Evolutionary conservation across 1,139 yeast species (phyloP), one percentile per base, ranked within the genome.

Genomic region (Nadsonia commutata): DNA sequence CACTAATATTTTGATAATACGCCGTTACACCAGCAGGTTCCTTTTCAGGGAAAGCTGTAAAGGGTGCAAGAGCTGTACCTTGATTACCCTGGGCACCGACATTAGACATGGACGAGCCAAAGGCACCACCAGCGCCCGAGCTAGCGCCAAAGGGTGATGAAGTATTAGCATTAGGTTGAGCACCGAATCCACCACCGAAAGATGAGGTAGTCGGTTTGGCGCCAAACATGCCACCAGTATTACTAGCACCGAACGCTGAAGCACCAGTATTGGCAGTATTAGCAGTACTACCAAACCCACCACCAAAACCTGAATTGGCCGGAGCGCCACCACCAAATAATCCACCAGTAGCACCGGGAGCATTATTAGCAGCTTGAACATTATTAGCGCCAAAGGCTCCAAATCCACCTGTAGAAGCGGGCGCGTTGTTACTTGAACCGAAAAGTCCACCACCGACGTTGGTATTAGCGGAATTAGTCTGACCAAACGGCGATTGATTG

Each of bases 11-110:
- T 73, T 77, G 31, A 75, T 74, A 1, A 72, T 52, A 49, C 20
- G 58, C 47, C 67, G 27, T 73, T 70, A 40, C 76, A 67, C 37
- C 37, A 2, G 74, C 66, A 18, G 77, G 63, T 55, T 90, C 98
- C 57, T 82, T 83, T 58, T 90, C 97, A 37, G 76, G 67, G 55
- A 75, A 80, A 3, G 94, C 85, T 53, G 74, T 76, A 43, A 72
- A 63, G 16, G 66, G 63, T 11, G 55, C 54, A 31, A 50, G 64
- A 0, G 79, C 76, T 1, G 95, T 83, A 31, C 96, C 96, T 51
- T 76, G 77, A 53, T 27, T 27, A 27, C 33, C 33, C 16, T 27
- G 33, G 13, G 9, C n/a, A 13, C 16, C 16, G 13, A 16, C 13
- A 21, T 21, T 21, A 27, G 33, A 4, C 33, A 27, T 27, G 3